Base-by-base conservation (phyloP, 805 yeast genomes). In the Limtongozyma cylindracea region DNA sequence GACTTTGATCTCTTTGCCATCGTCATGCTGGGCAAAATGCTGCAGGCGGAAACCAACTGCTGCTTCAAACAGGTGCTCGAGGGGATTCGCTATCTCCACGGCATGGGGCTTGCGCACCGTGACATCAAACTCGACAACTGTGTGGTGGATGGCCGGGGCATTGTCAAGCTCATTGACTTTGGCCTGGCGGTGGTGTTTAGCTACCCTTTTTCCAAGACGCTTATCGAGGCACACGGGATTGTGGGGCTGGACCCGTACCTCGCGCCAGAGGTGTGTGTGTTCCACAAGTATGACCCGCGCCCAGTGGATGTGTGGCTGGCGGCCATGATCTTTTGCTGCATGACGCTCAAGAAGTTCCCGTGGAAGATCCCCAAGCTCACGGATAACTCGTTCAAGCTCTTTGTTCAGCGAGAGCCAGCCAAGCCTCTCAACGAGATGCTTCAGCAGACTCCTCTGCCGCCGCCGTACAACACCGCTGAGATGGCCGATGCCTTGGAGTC, bases 251-350 rank as follows among this genome's bases (percentile, higher is more conserved):
- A 77, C 46, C 82, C 95, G 15, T 72, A 73, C 42, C 49, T 80
- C 41, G 91, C 94, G 1, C 95, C 95, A 1, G 95, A 80, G 41
- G 92, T 76, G 6, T 62, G 82, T 29, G 73, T 77, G 7, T 71
- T 74, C 39, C 53, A 64, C 31, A 69, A 70, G 29, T 80, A 80
- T 37, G 91, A 76, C 39, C 93, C 94, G 10, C 58, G 91, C 30
- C 91, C 94, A 1, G 91, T 80, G 5, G 95, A 80, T 47, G 63
- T 80, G 20, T 80, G 95, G 95, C 74, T 92, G 5, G 66, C 67
- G 16, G 93, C 92, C 6, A 77, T 80, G 27, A 74, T 80, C 21
- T 74, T 73, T 44, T 76, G 91, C 32, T 80, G 94, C 49, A 78
- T 80, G 93, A 62, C 76, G 27, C 53, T 80, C 41, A 71, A 77